phyloP scores from a whole-genome alignment of 2,329 filamentous ascomycete species.

The Nigrospora osmanthi region DNA sequence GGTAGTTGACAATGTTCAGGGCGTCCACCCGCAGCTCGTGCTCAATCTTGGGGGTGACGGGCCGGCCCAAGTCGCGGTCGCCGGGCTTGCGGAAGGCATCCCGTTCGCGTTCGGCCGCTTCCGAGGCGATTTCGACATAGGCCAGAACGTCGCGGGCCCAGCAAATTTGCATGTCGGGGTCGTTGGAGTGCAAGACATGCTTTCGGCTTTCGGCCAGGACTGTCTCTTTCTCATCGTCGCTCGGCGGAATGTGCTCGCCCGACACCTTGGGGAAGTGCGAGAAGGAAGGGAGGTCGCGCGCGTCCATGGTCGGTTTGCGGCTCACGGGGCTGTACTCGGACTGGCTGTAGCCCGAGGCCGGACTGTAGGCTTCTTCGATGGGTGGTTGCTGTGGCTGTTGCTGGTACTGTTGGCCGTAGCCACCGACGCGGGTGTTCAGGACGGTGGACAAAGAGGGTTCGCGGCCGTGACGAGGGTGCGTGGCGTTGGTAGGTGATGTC shows the following conservation, averaged over 20 bases:
- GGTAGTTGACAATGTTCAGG: constrained; percentile 82
- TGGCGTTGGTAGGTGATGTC: constrained; percentile 15
- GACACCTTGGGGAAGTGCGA: constrained; percentile 85
- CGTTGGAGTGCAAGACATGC: constrained; percentile 83
- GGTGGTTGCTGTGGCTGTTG: constrained; percentile 18
- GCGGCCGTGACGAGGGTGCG: constrained; percentile 26
- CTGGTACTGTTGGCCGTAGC: constrained; percentile 19
- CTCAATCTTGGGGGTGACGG: constrained; percentile 77
- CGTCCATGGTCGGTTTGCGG: constrained; percentile 23
- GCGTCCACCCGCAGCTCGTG: constrained; percentile 84
- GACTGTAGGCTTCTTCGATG: constrained; percentile 22
- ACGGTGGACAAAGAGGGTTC: constrained; percentile 35
- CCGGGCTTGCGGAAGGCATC: constrained; percentile 21
- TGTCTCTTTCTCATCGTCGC: constrained; percentile 88
- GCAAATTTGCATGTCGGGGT: constrained; percentile 91
- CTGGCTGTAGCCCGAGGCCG: constrained; percentile 24
- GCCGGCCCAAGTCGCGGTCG: constrained; percentile 41
- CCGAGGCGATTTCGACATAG: constrained; percentile 77
- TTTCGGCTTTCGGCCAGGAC: constrained; percentile 78
- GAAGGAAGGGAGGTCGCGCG: constrained; percentile 63
- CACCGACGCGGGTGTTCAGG: constrained; percentile 19
- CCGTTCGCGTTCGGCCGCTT: constrained; percentile 63
- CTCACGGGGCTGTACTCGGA: constrained; percentile 27
- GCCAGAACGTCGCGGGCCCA: constrained; percentile 92
- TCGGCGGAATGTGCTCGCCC: constrained; percentile 83